Evolutionary conservation across 1,284 basidiomycete species (phyloP).

Genomic region (Melampsora occidentalis): DNA sequence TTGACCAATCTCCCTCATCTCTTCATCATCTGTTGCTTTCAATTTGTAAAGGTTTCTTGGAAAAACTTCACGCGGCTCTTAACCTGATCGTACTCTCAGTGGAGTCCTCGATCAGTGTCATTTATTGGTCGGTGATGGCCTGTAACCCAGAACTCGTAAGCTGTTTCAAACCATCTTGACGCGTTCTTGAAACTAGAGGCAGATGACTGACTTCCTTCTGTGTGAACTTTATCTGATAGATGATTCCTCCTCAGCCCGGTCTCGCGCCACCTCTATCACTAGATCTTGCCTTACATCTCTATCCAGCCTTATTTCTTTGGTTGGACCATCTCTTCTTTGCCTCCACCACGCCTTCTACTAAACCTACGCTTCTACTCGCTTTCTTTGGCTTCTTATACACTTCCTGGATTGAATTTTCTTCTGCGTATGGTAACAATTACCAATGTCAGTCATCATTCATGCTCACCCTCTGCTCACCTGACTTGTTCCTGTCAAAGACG

Average conservation of each 20-base stretch:
- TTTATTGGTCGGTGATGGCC: background rate
- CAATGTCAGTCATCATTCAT: constrained; percentile 1
- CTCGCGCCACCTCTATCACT: background rate
- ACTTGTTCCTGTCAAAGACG: background rate
- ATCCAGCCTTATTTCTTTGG: constrained; percentile 2
- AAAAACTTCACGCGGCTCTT: background rate
- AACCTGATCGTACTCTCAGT: background rate
- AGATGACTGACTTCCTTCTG: background rate
- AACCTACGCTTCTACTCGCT: background rate
- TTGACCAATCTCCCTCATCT: background rate
- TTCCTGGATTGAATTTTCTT: constrained; percentile 2
- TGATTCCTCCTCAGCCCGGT: background rate
- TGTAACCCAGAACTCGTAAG: background rate
- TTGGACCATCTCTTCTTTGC: constrained; percentile 3
- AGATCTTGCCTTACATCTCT: constrained; percentile 7
- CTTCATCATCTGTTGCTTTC: background rate
- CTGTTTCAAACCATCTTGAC: background rate
- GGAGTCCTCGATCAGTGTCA: background rate
- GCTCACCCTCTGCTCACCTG: background rate
- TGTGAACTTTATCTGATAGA: background rate
- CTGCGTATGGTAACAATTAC: background rate
- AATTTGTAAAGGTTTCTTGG: background rate
- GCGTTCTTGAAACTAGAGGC: background rate
- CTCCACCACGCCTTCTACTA: background rate
- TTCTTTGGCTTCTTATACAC: background rate